A percentile compares a stretch with the other conserved stretches of the same genome.
phyloP scores from a whole-genome alignment of 2,329 filamentous ascomycete genomes.

The Ophiostoma himal-ulmi region DNA sequence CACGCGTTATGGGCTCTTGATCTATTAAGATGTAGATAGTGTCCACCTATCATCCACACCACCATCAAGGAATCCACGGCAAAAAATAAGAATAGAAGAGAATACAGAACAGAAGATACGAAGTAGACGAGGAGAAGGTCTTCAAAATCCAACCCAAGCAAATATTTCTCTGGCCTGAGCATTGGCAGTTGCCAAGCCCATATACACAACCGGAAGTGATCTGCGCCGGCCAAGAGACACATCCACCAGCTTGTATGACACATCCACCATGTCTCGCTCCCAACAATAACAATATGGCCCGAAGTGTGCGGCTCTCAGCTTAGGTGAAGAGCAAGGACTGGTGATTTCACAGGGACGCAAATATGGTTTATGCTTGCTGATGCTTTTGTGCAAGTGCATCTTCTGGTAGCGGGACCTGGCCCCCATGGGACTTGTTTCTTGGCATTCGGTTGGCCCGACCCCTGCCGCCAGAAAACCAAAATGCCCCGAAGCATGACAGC shows the following conservation, averaged over 20 bases:
- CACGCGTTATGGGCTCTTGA: not conserved
- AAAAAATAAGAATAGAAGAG: not conserved
- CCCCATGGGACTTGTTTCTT: not conserved
- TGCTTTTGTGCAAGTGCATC: not conserved
- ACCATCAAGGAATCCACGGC: not conserved
- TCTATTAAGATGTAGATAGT: no score
- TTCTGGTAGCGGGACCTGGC: not conserved
- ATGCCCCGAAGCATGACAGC: not conserved
- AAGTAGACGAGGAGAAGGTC: not conserved
- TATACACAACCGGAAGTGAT: not conserved
- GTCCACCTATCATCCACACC: not conserved
- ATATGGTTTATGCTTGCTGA: not conserved
- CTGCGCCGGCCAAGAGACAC: not conserved
- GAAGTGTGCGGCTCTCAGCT: not conserved
- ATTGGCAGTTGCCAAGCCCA: not conserved
- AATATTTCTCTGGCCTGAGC: not conserved
- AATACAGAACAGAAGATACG: not conserved
- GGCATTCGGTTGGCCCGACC: conserved; percentile 8
- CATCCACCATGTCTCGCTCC: not conserved
- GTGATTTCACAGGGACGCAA: not conserved
- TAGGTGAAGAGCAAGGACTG: not conserved
- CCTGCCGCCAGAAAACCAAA: not conserved
- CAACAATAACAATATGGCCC: not conserved
- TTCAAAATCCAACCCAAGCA: not conserved
- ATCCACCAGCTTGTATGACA: conserved; percentile 7